Conservation (phyloP, 2,329 filamentous ascomycete genomes). For the Helicocarpus griseus region DNA sequence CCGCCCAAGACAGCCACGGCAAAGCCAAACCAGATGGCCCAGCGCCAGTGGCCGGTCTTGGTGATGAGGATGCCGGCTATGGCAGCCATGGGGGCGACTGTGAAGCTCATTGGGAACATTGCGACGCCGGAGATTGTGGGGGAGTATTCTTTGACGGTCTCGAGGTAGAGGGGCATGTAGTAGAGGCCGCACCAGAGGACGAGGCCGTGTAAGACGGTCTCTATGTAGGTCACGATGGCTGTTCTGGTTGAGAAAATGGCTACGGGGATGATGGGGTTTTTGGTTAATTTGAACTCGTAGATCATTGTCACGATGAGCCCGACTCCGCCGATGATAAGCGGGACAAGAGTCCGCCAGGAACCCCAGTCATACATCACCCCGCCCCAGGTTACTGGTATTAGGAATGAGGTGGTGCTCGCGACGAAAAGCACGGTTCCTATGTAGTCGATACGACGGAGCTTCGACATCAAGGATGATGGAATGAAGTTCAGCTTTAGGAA, state of each 20-base stretch:
- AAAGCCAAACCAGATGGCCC: constrained; percentile 55
- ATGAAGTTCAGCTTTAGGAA: constrained; percentile 46
- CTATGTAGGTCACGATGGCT: constrained; percentile 41
- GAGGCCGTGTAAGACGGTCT: constrained; percentile 48
- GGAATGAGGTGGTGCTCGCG: constrained; percentile 46
- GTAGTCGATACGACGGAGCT: constrained; percentile 52
- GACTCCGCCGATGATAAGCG: constrained; percentile 46
- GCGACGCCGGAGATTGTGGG: constrained; percentile 48
- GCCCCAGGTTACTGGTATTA: constrained; percentile 56
- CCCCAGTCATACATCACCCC: constrained; percentile 57
- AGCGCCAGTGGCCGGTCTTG: constrained; percentile 50
- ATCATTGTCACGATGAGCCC: constrained; percentile 44
- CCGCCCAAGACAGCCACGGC: constrained; percentile 47
- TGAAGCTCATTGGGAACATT: constrained; percentile 51
- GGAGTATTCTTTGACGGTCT: constrained; percentile 42
- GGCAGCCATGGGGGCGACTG: constrained; percentile 52
- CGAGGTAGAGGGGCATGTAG: constrained; percentile 40
- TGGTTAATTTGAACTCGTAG: constrained; percentile 45
- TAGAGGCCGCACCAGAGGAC: constrained; percentile 44
- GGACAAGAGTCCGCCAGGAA: constrained; percentile 53
- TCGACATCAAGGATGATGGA: constrained; percentile 38
- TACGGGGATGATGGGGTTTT: constrained; percentile 42
- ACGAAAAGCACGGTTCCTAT: constrained; percentile 53
- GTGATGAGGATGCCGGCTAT: constrained; percentile 40
- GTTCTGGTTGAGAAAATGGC: constrained; percentile 39